phyloP scores from a whole-genome alignment of 192 early-diverging fungal genomes.

The Lunasporangiospora selenospora region DNA sequence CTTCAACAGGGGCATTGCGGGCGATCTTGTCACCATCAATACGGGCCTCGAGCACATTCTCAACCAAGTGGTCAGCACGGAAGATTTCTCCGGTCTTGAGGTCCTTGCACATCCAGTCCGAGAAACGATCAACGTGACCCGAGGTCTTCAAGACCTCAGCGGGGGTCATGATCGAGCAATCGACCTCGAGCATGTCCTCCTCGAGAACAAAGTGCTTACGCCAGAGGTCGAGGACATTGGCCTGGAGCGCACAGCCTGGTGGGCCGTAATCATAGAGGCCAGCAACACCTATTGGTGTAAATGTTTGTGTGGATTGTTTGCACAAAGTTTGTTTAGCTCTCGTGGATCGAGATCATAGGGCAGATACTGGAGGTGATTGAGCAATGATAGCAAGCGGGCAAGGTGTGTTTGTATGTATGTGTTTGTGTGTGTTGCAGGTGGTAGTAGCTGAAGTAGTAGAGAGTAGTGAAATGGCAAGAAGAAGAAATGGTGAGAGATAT shows the following conservation, averaged over 20 bases:
- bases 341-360: too few species aligned
- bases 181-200: conserved; percentile 99
- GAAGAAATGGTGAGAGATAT: conserved; percentile 13
- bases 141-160: conserved; percentile 96
- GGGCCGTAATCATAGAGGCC: conserved; percentile 99
- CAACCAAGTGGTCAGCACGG: conserved; percentile 97
- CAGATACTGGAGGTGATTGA: too few species aligned
- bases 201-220: conserved; percentile 98
- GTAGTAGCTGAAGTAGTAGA: too few species aligned
- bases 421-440: too few species aligned
- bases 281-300: conserved; percentile 74
- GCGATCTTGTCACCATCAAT: conserved; percentile 87
- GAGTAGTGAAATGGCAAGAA: too few species aligned
- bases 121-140: conserved; percentile 98
- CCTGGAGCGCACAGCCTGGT: conserved; percentile 90
- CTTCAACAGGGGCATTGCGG: conserved; percentile 53
- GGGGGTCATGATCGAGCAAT: conserved; percentile 98
- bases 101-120: conserved; percentile 99
- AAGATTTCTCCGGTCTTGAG: conserved; percentile 90
- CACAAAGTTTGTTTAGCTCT: too few species aligned
- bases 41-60: conserved; percentile 89
- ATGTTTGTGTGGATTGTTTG: too few species aligned
- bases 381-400: too few species aligned
- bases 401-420: too few species aligned
- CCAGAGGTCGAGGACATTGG: conserved; percentile 90